phyloP scores from a whole-genome alignment of 306 rosid species.

The Erythrophleum fordii region DNA sequence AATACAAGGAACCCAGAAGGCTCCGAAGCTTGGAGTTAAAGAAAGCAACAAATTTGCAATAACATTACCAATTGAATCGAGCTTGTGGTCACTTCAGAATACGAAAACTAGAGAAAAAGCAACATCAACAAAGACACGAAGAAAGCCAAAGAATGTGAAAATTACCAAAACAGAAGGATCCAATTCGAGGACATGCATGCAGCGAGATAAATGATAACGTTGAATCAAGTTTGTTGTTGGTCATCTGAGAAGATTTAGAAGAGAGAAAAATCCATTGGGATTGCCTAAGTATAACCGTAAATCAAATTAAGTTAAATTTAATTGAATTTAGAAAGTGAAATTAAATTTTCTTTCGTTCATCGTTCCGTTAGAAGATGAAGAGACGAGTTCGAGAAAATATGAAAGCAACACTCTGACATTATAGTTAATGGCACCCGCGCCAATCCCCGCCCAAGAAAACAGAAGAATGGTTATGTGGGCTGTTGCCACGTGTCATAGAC shows the following conservation, averaged over 20 bases:
- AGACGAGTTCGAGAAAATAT: constrained; percentile 42
- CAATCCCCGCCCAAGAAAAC: not conserved
- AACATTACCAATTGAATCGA: not conserved
- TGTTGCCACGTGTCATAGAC: constrained; percentile 18
- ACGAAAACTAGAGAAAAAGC: not conserved
- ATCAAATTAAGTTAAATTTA: not conserved
- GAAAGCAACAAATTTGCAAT: constrained; percentile 10
- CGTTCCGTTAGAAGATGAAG: not conserved
- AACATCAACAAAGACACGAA: not conserved
- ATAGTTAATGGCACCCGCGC: constrained; percentile 14
- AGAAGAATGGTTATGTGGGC: not conserved
- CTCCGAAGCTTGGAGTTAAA: not conserved
- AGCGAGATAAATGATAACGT: constrained; percentile 6
- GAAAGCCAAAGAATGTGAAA: not conserved
- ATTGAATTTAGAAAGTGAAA: not conserved
- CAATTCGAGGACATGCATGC: constrained; percentile 22
- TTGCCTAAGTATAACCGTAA: not conserved
- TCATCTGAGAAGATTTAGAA: constrained; percentile 9
- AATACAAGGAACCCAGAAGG: not conserved
- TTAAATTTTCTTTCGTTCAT: not conserved
- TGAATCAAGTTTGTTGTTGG: constrained; percentile 5
- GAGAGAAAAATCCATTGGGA: constrained; percentile 14
- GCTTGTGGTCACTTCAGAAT: not conserved
- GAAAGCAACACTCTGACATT: constrained; percentile 44
- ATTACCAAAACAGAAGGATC: not conserved